Conservation (phyloP, 495 filamentous ascomycete species). For the Penicillium desertorum region DNA sequence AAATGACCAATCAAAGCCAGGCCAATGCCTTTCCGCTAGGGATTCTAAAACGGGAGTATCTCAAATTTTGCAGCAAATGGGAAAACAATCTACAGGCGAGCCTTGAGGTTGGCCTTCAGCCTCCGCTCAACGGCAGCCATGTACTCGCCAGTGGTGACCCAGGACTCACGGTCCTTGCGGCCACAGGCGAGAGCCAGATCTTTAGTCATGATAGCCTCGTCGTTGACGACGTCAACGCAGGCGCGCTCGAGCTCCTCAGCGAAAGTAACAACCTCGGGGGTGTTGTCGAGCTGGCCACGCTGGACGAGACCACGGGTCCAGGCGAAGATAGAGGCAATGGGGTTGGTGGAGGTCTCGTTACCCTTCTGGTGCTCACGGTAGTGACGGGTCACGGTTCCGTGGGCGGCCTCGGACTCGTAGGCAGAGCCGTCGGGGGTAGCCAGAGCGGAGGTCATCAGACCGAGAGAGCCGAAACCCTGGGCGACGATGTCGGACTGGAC, state of each 20-base stretch:
- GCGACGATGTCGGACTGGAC: conserved; percentile 98
- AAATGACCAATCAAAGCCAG: conserved; percentile 2
- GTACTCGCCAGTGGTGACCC: conserved; percentile 88
- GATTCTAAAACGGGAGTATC: conserved; percentile 12
- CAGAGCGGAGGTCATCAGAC: conserved; percentile 96
- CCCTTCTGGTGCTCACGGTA: conserved; percentile 99
- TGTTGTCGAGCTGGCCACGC: conserved; percentile 85
- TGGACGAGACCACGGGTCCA: conserved; percentile 96
- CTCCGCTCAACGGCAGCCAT: conserved; percentile 83
- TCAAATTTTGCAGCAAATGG: conserved; percentile 4
- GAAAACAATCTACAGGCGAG: conserved; percentile 34
- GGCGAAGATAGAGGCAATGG: conserved; percentile 97
- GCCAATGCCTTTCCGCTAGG: conserved; percentile 7
- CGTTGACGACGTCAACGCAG: conserved; percentile 90
- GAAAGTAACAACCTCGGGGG: conserved; percentile 83
- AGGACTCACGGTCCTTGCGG: conserved; percentile 74
- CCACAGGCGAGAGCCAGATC: conserved; percentile 91
- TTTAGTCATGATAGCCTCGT: conserved; percentile 98
- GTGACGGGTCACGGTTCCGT: conserved; percentile 97
- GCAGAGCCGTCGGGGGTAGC: conserved; percentile 93
- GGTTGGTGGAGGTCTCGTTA: conserved; percentile 94
- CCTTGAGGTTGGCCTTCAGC: conserved; percentile 65
- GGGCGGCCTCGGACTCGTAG: conserved; percentile 95
- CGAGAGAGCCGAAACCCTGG: conserved; percentile 96
- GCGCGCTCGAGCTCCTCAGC: conserved; percentile 90